Evolutionary conservation across 2,329 filamentous ascomycete genomes (phyloP).

Genomic region (Graphilbum ipis-grandicollis): DNA sequence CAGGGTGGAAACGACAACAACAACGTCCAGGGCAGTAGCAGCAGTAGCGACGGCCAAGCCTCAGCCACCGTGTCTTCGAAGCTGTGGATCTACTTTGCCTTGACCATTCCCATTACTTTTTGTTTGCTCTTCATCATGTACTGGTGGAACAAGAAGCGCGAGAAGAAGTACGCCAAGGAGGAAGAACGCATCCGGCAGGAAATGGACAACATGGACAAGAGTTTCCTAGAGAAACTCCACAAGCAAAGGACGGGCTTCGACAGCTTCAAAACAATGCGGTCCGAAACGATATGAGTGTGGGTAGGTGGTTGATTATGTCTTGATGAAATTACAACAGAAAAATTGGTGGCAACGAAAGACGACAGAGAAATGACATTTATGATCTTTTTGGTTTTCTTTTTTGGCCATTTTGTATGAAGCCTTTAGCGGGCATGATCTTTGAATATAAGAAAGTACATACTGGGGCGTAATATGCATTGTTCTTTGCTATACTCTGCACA

Average conservation of each 20-base stretch:
- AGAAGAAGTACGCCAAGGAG: constrained; percentile 28
- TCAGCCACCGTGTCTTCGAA: constrained; percentile 23
- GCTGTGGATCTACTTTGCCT: constrained; percentile 47
- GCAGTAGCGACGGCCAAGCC: constrained; percentile 13
- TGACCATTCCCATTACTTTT: constrained; percentile 40
- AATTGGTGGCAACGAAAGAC: too few species aligned
- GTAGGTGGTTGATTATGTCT: too few species aligned
- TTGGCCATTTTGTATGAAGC: too few species aligned
- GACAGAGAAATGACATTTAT: too few species aligned
- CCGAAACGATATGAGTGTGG: constrained; percentile 5
- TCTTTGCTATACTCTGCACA: too few species aligned
- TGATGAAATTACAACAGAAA: too few species aligned
- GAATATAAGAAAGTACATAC: too few species aligned
- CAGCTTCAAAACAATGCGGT: constrained; percentile 7
- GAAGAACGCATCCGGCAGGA: constrained; percentile 34
- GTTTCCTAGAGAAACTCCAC: constrained; percentile 35
- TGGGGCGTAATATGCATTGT: too few species aligned
- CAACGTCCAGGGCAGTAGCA: too few species aligned
- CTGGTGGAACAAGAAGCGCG: constrained; percentile 31
- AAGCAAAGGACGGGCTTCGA: constrained; percentile 31
- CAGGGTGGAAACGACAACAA: too few species aligned
- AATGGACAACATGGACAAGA: constrained; percentile 33
- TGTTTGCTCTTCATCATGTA: constrained; percentile 38
- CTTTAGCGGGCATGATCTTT: too few species aligned
- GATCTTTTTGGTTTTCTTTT: too few species aligned